These are phyloP conservation scores for Blastobotrys peoriensis DNA, from an alignment of 805 yeast species.

Conservation along the genomic window DNA sequence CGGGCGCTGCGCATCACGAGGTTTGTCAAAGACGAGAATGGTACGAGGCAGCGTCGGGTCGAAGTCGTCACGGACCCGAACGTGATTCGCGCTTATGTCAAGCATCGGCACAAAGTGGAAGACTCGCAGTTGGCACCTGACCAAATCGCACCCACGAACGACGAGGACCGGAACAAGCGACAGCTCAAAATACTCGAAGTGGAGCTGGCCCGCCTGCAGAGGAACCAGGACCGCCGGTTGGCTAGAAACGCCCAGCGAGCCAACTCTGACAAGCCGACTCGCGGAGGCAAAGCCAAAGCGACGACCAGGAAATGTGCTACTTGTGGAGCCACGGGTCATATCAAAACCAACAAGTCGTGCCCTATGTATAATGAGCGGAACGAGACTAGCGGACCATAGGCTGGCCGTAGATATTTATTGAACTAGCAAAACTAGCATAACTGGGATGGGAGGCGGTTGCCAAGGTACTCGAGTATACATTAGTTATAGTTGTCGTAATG, in stretches of 20 bases:
- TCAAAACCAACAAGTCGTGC: slow-evolving; percentile 84
- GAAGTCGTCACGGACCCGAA: slow-evolving; percentile 80
- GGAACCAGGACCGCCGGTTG: slow-evolving; percentile 60
- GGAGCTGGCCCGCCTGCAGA: slow-evolving; percentile 75
- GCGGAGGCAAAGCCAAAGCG: slow-evolving; percentile 68
- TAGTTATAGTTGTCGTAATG: too few relatives aligned
- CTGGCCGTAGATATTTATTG: too few relatives aligned
- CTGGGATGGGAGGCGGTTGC: too few relatives aligned
- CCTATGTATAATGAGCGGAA: slow-evolving; percentile 65
- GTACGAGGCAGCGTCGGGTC: slow-evolving; percentile 72
- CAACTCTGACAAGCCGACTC: slow-evolving; percentile 25
- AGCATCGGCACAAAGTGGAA: slow-evolving; percentile 60
- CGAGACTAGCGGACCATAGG: too few relatives aligned
- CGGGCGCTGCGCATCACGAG: slow-evolving; percentile 63
- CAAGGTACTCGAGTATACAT: too few relatives aligned
- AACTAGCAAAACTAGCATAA: too few relatives aligned
- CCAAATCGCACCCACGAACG: slow-evolving; percentile 70
- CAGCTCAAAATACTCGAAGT: slow-evolving; percentile 69
- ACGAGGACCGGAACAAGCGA: slow-evolving; percentile 74
- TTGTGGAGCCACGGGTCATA: slow-evolving; percentile 94
- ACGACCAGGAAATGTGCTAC: slow-evolving; percentile 83
- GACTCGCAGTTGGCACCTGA: slow-evolving; percentile 57
- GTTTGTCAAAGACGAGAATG: slow-evolving; percentile 75
- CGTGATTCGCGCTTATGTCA: slow-evolving; percentile 77
- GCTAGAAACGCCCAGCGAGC: slow-evolving; percentile 50